Evolutionary conservation across 2,329 filamentous ascomycete species (phyloP).

Genomic region (Fusarium penzigii): DNA sequence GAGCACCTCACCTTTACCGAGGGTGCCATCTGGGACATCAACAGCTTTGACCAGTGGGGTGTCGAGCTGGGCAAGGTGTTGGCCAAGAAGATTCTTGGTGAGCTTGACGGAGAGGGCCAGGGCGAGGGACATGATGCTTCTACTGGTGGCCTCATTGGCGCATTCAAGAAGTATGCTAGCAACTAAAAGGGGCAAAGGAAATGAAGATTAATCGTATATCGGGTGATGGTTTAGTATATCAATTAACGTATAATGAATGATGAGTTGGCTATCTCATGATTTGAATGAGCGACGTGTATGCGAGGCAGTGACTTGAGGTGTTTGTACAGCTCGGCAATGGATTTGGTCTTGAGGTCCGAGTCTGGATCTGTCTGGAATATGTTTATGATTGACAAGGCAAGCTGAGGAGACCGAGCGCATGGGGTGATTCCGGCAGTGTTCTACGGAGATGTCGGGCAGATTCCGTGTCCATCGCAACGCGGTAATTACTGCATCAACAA

Average conservation of each 20-base stretch:
- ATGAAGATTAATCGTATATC: background rate
- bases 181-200: conserved; percentile 34
- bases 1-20: conserved; percentile 98
- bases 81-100: conserved; percentile 85
- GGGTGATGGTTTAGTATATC: conserved; percentile 11
- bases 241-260: conserved; percentile 18
- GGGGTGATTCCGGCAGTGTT: too few species aligned
- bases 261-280: background rate
- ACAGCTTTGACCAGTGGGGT: conserved; percentile 99
- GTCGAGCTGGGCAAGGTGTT: conserved; percentile 96
- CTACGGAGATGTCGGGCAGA: too few species aligned
- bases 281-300: too few species aligned
- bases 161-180: conserved; percentile 77
- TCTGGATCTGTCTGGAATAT: too few species aligned
- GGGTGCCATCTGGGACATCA: conserved; percentile 98
- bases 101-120: conserved; percentile 78
- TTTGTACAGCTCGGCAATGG: background rate
- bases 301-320: background rate
- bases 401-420: too few species aligned
- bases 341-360: background rate
- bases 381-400: too few species aligned
- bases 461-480: too few species aligned
- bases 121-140: conserved; percentile 78
- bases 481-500: too few species aligned
- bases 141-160: conserved; percentile 85